Percentiles rank a stretch among this genome's conserved stretches.
These are phyloP conservation scores for Leccinum ochraceum DNA, from an alignment of 768 basidiomycete genomes.

Conservation along the genomic window DNA sequence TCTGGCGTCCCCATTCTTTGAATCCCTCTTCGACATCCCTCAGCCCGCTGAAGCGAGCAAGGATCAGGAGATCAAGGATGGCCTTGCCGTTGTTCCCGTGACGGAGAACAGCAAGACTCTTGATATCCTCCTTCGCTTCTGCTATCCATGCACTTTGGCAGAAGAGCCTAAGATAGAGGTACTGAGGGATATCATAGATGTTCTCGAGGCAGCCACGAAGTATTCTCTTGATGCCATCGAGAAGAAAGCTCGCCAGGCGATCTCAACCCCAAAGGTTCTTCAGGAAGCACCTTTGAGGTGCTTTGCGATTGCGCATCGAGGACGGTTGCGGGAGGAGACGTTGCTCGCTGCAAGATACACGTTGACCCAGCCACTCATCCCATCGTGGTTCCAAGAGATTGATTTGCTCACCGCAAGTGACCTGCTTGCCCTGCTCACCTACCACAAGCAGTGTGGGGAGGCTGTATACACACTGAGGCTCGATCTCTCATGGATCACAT, in stretches of 20 bases:
- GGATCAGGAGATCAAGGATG: constrained; percentile 12
- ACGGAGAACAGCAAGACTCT: constrained; percentile 13
- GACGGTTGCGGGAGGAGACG: constrained; percentile 23
- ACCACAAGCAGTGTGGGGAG: constrained; percentile 18
- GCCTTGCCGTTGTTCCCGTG: constrained; percentile 22
- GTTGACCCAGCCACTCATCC: constrained; percentile 27
- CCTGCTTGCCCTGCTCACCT: constrained; percentile 26
- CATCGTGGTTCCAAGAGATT: constrained; percentile 29
- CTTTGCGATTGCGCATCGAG: constrained; percentile 33
- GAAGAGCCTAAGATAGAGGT: constrained; percentile 23
- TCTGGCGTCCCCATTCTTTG: constrained; percentile 29
- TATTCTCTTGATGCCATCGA: constrained; percentile 20
- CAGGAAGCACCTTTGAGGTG: constrained; percentile 28
- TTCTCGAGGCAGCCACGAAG: constrained; percentile 20
- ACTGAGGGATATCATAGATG: constrained; percentile 2
- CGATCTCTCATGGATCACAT: constrained; percentile 17
- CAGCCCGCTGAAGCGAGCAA: constrained; percentile 16
- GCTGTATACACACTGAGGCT: constrained; percentile 9
- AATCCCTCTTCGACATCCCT: constrained; percentile 33
- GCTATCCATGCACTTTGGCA: constrained; percentile 13
- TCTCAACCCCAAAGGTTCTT: constrained; percentile 22
- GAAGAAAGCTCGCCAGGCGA: constrained; percentile 14
- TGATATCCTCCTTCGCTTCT: constrained; percentile 14
- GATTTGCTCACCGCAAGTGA: constrained; percentile 27
- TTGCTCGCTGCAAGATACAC: constrained; percentile 31